Evolutionary conservation across 208 protist species (phyloP).

Genomic region (Willaertia magna): DNA sequence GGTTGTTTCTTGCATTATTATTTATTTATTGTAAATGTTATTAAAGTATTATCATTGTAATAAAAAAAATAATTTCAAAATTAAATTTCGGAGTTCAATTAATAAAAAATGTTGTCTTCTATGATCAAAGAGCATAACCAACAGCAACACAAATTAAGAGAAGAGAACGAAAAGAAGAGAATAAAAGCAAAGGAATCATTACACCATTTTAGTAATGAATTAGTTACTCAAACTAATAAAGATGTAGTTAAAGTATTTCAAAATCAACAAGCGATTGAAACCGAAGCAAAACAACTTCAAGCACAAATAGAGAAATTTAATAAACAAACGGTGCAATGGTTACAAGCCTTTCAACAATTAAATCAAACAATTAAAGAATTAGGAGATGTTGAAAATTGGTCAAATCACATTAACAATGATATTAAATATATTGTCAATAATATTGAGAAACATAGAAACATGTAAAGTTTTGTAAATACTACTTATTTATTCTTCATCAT

Average conservation of each 20-base stretch:
- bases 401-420: not conserved
- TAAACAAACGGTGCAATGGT: not conserved
- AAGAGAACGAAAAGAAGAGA: not conserved
- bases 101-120: not conserved
- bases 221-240: not conserved
- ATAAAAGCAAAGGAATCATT: not conserved
- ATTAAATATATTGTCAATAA: constrained; percentile 7
- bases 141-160: not conserved
- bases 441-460: not conserved
- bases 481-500: no score
- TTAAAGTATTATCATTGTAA: no score
- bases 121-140: not conserved
- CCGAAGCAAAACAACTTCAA: not conserved
- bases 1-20: no score
- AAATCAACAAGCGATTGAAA: not conserved
- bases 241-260: not conserved
- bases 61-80: no score
- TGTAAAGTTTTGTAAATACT: no score
- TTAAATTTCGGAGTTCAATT: no score
- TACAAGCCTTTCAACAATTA: not conserved
- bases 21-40: no score
- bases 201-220: not conserved
- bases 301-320: not conserved
- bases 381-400: constrained; percentile 10
- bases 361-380: not conserved